These are phyloP conservation scores for Papiliotrema fonsecae DNA, from an alignment of 1,284 basidiomycete species.

Conservation along the genomic window DNA sequence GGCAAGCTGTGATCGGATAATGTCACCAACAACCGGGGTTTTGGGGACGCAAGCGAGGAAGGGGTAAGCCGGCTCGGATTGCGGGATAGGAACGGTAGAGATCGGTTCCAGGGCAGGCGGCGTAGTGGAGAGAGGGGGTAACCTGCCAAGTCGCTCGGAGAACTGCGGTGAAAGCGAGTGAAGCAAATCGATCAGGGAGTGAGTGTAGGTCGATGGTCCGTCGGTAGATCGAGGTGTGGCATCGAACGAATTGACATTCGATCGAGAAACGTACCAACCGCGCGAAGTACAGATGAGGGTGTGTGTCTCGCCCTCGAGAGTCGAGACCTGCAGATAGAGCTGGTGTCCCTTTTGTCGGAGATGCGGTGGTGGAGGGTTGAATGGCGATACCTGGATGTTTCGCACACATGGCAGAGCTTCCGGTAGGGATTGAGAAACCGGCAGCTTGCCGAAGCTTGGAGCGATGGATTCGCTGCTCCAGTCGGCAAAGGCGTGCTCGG, in stretches of 20 bases:
- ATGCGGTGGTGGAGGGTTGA: conserved; percentile 57
- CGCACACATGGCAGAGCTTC: conserved; percentile 47
- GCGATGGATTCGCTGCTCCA: conserved; percentile 37
- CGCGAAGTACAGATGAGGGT: conserved; percentile 53
- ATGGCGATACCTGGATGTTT: conserved; percentile 53
- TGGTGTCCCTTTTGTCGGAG: conserved; percentile 54
- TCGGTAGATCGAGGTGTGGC: conserved; percentile 45
- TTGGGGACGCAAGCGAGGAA: conserved; percentile 50
- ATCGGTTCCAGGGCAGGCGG: conserved; percentile 43
- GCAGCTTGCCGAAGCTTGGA: conserved; percentile 35
- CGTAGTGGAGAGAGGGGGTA: conserved; percentile 32
- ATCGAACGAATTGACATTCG: conserved; percentile 49
- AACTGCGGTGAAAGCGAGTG: conserved; percentile 50
- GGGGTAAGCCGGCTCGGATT: conserved; percentile 53
- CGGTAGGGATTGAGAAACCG: conserved; percentile 40
- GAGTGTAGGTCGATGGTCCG: conserved; percentile 34
- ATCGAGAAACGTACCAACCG: conserved; percentile 55
- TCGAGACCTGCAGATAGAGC: conserved; percentile 54
- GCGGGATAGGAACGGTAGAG: conserved; percentile 52
- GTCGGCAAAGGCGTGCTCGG: conserved; percentile 46
- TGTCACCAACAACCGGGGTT: conserved; percentile 49
- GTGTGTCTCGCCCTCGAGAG: conserved; percentile 55
- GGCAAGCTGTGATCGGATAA: conserved; percentile 55
- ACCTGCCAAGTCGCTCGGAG: conserved; percentile 43
- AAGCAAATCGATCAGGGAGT: conserved; percentile 54